Evolutionary conservation across 768 basidiomycete species (phyloP), one percentile per base, ranked within the genome.

Genomic region (Rhodotorula babjevae): DNA sequence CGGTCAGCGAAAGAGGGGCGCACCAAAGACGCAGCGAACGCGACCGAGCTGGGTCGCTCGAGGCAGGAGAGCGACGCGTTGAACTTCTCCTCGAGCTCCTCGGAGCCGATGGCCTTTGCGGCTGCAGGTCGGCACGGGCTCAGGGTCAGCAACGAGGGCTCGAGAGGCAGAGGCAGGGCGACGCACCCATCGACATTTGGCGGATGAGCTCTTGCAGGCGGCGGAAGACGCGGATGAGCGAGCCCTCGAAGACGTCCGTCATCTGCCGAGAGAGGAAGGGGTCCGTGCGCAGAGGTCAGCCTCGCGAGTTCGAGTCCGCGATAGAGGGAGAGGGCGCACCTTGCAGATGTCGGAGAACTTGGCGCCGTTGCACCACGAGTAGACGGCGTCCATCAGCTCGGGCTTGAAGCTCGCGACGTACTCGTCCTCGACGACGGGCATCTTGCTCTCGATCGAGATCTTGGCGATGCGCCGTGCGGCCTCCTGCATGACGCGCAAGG

Each of bases 381-480:
- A 85, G 18, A 98, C 96, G 1, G 91, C 92, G 75, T 98, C 96
- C 93, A 98, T 99, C 62, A 99, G 87, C 79, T 97, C 95, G 29
- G 96, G 92, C 82, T 97, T 98, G 87, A 99, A 99, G 19, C 90
- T 92, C 65, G 88, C 85, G 3, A 99, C 92, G 80, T 99, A 99
- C 73, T 95, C 92, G 69, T 96, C 74, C 81, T 98, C 95, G 65
- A 90, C 88, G 59, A 98, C 81, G 1, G 89, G 82, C 8, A 99
- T 84, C 80, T 97, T 96, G 31, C 89, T 91, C 81, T 99, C 96
- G 76, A 90, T 90, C 9, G 92, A 92, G 11, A 98, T 91, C 79
- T 91, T 94, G n/a, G 96, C 96, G 78, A 99, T 99, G 65, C 93
- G 87, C 47, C 92, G 84, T 0, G 96, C 95, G 53, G 91, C 87